A percentile compares a stretch with the other conserved stretches of the same genome.
phyloP scores from a whole-genome alignment of 2,329 filamentous ascomycete species.

The Pseudocercospora crystallina region DNA sequence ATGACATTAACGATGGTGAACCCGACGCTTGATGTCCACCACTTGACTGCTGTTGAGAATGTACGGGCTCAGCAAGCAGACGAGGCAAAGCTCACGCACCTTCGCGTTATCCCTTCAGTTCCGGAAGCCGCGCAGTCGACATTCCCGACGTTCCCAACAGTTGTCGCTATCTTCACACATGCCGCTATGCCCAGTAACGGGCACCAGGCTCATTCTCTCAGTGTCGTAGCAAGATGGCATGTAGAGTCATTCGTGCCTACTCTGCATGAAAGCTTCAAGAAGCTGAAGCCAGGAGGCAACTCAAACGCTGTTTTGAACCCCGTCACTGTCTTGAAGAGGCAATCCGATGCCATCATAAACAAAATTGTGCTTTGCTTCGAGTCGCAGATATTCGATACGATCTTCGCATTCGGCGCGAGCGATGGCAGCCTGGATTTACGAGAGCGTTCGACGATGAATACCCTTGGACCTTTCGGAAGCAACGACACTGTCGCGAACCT shows the following conservation, averaged over 20 bases:
- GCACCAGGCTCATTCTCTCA: conserved; percentile 64
- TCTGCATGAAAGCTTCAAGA: conserved; percentile 39
- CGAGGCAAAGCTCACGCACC: conserved; percentile 26
- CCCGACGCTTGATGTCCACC: conserved; percentile 31
- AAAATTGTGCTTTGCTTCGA: conserved; percentile 71
- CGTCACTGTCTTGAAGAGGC: conserved; percentile 57
- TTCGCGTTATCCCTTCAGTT: conserved; percentile 48
- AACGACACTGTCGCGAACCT: conserved; percentile 67
- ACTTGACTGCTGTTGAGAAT: conserved; percentile 28
- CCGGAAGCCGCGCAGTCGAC: conserved; percentile 56
- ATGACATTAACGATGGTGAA: conserved; percentile 28
- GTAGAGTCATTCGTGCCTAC: conserved; percentile 52
- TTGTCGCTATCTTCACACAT: conserved; percentile 71
- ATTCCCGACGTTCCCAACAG: conserved; percentile 45
- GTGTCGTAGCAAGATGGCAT: conserved; percentile 81
- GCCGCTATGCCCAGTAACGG: conserved; percentile 37
- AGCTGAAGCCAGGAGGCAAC: conserved; percentile 29
- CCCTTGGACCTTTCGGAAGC: conserved; percentile 62
- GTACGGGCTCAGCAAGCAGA: conserved; percentile 29
- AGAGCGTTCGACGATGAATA: conserved; percentile 70
- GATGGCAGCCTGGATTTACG: conserved; percentile 81
- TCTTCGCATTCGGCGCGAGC: conserved; percentile 71
- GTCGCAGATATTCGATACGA: conserved; percentile 67
- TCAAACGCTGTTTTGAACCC: conserved; percentile 18
- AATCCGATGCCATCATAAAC: conserved; percentile 66